Percentiles rank a stretch among this genome's conserved stretches.
Evolutionary conservation across 108 stramenopile genomes (phyloP).

Genomic region (Poteriospumella lacustris): DNA sequence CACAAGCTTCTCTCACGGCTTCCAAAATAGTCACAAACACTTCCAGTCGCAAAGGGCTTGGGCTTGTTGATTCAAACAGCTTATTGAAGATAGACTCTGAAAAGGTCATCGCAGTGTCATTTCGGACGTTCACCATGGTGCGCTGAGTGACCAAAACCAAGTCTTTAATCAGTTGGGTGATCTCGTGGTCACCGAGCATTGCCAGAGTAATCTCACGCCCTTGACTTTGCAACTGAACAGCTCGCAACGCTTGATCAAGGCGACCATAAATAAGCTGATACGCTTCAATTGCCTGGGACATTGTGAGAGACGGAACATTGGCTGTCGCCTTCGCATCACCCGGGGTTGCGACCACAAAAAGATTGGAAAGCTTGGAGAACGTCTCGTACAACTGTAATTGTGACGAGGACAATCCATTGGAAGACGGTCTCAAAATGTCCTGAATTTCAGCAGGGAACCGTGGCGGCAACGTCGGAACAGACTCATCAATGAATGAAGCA

Average conservation of each 20-base stretch:
- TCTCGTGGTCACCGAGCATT: conserved; percentile 87
- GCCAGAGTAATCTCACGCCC: conserved; percentile 72
- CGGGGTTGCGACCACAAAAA: neutral
- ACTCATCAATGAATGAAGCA: neutral
- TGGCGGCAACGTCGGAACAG: neutral
- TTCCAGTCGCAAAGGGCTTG: conserved; percentile 78
- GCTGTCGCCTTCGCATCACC: neutral
- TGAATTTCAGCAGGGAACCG: conserved; percentile 85
- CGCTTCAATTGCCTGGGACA: conserved; percentile 26
- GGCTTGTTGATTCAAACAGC: conserved; percentile 78
- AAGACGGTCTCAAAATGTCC: conserved; percentile 80
- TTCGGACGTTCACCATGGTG: conserved; percentile 61
- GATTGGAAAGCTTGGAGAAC: conserved; percentile 78
- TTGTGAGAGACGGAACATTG: neutral
- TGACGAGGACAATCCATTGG: conserved; percentile 74
- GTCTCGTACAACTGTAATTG: conserved; percentile 94
- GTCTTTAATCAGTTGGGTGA: conserved; percentile 72
- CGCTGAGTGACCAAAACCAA: conserved; percentile 61
- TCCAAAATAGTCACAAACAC: conserved; percentile 75
- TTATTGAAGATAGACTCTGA: conserved; percentile 91
- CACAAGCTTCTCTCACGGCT: conserved; percentile 57
- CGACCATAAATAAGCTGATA: neutral
- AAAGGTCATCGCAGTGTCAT: conserved; percentile 77
- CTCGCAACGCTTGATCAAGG: conserved; percentile 15
- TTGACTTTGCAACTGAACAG: conserved; percentile 46